Percentiles rank a stretch among this genome's conserved stretches.
Evolutionary conservation across 202 grass and related monocot genomes (phyloP).

Genomic region (Sporobolus alterniflorus): DNA sequence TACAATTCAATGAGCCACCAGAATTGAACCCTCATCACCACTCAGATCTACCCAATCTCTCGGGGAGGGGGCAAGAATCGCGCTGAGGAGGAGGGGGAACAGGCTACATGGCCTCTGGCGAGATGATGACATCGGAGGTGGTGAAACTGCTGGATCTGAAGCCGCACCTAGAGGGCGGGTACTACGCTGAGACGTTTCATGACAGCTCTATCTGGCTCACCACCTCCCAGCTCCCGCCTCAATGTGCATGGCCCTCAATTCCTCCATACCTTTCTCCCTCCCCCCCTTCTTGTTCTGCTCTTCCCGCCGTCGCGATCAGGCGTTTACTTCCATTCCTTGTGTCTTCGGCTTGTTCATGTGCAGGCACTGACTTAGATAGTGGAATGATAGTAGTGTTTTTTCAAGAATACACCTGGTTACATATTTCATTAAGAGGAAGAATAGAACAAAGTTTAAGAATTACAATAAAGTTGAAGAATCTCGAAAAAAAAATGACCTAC

Average conservation of each 20-base stretch:
- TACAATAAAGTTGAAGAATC: too few species aligned
- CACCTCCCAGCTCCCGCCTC: conserved; percentile 81
- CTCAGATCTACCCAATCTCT: too few species aligned
- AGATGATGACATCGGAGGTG: conserved; percentile 73
- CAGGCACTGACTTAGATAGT: too few species aligned
- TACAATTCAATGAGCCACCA: background rate
- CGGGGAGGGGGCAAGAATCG: background rate
- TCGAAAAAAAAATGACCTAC: too few species aligned
- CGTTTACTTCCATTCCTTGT: background rate
- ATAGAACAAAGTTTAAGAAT: too few species aligned
- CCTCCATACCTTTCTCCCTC: too few species aligned
- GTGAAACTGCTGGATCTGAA: conserved; percentile 84
- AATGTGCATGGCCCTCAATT: conserved; percentile 46
- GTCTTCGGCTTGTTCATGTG: too few species aligned
- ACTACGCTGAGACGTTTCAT: conserved; percentile 81
- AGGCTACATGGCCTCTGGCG: conserved; percentile 23
- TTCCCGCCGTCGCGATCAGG: background rate
- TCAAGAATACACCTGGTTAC: too few species aligned
- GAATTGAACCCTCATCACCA: too few species aligned
- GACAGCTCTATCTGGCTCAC: conserved; percentile 81
- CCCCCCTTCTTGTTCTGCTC: background rate
- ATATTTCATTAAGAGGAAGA: too few species aligned
- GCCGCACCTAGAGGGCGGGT: conserved; percentile 85
- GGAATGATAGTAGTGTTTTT: too few species aligned
- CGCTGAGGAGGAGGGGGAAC: background rate